These are phyloP conservation scores for Linnemannia schmuckeri DNA, from an alignment of 192 early-diverging fungal genomes.

Conservation along the genomic window DNA sequence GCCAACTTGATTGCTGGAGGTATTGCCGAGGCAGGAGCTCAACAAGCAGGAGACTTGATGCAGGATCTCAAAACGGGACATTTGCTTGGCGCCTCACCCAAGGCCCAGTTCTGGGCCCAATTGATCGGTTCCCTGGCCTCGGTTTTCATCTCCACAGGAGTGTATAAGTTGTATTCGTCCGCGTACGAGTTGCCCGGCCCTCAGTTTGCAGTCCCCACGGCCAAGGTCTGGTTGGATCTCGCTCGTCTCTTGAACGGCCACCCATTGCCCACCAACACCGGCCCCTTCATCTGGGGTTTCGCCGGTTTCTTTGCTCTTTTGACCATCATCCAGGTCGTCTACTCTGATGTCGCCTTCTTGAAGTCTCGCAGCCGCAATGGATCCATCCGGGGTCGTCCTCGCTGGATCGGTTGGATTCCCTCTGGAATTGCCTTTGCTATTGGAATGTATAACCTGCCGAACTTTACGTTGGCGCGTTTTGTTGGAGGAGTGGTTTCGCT, in stretches of 20 bases:
- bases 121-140: constrained; percentile 83
- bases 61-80: constrained; percentile 93
- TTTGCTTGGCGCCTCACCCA: constrained; percentile 84
- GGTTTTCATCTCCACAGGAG: constrained; percentile 77
- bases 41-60: constrained; percentile 68
- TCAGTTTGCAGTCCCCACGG: constrained; percentile 80
- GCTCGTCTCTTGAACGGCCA: constrained; percentile 82
- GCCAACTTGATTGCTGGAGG: constrained; percentile 85
- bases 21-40: constrained; percentile 80
- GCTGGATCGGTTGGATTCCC: constrained; percentile 69
- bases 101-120: constrained; percentile 88
- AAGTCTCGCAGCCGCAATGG: constrained; percentile 2
- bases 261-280: constrained; percentile 72
- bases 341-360: constrained; percentile 41
- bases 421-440: constrained; percentile 86
- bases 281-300: constrained; percentile 71
- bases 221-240: constrained; percentile 86
- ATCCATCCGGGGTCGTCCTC: constrained; percentile 21
- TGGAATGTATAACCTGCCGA: constrained; percentile 84
- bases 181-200: constrained; percentile 78
- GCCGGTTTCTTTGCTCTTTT: constrained; percentile 66
- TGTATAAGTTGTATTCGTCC: constrained; percentile 73
- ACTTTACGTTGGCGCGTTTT: constrained; percentile 80
- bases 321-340: constrained; percentile 51
- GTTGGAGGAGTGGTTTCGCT: constrained; percentile 70